These are phyloP conservation scores for Vigna trinervia DNA, from an alignment of 306 rosid species.

Conservation along the genomic window DNA sequence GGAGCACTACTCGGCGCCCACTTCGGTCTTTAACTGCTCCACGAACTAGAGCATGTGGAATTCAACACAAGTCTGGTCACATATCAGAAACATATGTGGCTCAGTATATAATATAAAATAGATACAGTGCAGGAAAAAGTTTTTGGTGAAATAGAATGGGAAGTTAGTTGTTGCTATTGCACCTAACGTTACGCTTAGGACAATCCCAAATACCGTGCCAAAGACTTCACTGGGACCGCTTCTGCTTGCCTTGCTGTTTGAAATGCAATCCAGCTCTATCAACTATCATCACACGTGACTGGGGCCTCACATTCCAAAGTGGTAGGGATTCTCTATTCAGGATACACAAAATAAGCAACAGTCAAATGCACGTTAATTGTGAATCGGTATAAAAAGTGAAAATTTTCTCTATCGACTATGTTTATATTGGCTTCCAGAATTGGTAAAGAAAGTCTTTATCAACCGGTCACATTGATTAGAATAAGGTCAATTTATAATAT, in stretches of 20 bases:
- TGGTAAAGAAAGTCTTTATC: too few relatives aligned
- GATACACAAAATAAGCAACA: background rate
- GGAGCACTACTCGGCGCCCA: conserved; percentile 6
- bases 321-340: background rate
- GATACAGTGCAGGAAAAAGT: background rate
- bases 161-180: conserved; percentile 43
- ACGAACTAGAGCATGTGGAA: conserved; percentile 49
- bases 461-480: too few relatives aligned
- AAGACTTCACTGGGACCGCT: conserved; percentile 44
- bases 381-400: too few relatives aligned
- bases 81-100: background rate
- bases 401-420: too few relatives aligned
- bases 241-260: conserved; percentile 46
- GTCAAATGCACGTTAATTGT: background rate
- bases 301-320: conserved; percentile 45
- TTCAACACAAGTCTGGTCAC: conserved; percentile 38
- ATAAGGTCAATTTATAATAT: too few relatives aligned
- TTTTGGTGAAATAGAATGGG: conserved; percentile 26
- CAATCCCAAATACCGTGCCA: conserved; percentile 44
- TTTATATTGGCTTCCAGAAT: too few relatives aligned
- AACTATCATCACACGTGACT: conserved; percentile 55
- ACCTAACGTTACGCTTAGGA: conserved; percentile 49
- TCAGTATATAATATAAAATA: background rate
- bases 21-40: conserved; percentile 42
- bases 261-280: conserved; percentile 41